phyloP scores from a whole-genome alignment of 306 rosid species.

The Vigna radiata region DNA sequence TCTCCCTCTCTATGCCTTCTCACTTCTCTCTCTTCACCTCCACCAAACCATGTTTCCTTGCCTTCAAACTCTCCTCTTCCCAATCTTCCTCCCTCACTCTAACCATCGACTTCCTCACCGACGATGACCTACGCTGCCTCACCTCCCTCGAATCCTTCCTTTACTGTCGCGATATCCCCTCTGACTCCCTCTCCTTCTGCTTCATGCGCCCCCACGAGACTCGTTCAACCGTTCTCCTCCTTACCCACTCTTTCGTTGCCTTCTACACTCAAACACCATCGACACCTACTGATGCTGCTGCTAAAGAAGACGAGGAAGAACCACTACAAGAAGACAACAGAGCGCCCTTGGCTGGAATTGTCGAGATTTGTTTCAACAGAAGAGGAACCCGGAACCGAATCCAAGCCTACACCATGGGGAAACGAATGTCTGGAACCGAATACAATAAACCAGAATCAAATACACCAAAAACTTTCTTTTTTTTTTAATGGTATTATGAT shows the following conservation, averaged over 20 bases:
- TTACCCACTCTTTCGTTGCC: conserved; percentile 82
- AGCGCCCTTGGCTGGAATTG: conserved; percentile 76
- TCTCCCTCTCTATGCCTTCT: conserved; percentile 34
- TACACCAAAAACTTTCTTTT: too few relatives aligned
- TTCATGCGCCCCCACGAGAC: conserved; percentile 73
- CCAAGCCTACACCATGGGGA: too few relatives aligned
- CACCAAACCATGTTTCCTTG: conserved; percentile 36
- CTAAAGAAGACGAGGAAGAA: conserved; percentile 33
- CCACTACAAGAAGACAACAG: conserved; percentile 26
- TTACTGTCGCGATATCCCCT: conserved; percentile 61
- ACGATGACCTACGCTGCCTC: conserved; percentile 67
- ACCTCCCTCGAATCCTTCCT: conserved; percentile 58
- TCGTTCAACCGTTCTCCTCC: conserved; percentile 61
- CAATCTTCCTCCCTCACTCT: conserved; percentile 19
- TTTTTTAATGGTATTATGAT: too few relatives aligned
- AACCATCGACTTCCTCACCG: conserved; percentile 60
- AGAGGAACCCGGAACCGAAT: conserved; percentile 51
- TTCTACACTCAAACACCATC: conserved; percentile 51
- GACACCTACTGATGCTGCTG: neutral
- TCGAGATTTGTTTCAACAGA: conserved; percentile 78
- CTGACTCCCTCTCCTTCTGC: conserved; percentile 76
- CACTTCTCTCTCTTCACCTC: neutral
- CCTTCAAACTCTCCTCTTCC: conserved; percentile 60
- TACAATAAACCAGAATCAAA: too few relatives aligned
- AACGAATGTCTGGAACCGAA: too few relatives aligned